These are phyloP conservation scores for Gossypium mustelinum DNA, from an alignment of 345 rosid genomes.

Conservation along the genomic window DNA sequence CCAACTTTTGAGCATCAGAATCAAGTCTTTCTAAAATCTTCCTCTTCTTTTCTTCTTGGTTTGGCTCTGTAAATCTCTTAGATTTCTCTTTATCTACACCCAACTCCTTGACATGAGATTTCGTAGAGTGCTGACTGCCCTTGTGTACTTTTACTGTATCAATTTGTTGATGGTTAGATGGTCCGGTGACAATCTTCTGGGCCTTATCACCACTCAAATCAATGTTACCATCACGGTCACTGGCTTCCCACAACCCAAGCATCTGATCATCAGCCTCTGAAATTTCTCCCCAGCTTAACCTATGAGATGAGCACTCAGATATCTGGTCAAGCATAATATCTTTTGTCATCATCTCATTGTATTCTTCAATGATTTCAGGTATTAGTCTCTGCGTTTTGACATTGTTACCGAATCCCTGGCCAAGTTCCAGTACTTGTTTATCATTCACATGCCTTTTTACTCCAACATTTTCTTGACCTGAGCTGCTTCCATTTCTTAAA, in stretches of 20 bases:
- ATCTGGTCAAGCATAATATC: constrained; percentile 89
- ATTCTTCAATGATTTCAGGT: constrained; percentile 44
- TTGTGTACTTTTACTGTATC: constrained; percentile 33
- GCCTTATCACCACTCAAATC: constrained; percentile 44
- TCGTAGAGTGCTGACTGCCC: constrained; percentile 38
- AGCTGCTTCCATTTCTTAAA: constrained; percentile 34
- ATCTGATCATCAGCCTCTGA: constrained; percentile 47
- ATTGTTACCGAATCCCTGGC: constrained; percentile 18
- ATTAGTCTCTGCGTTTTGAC: constrained; percentile 37
- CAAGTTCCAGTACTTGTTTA: constrained; percentile 27
- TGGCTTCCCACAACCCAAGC: constrained; percentile 60
- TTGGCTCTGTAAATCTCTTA: constrained; percentile 46
- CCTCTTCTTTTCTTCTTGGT: constrained; percentile 51
- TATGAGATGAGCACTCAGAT: constrained; percentile 78
- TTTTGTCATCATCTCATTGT: constrained; percentile 64
- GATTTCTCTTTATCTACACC: constrained; percentile 78
- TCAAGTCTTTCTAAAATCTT: constrained; percentile 85
- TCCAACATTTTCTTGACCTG: constrained; percentile 18
- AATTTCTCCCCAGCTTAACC: constrained; percentile 61
- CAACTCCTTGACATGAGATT: constrained; percentile 60
- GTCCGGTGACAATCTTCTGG: constrained; percentile 22
- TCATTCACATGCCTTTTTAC: constrained; percentile 29
- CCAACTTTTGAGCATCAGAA: constrained; percentile 81
- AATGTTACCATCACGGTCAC: constrained; percentile 37
- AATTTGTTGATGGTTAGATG: constrained; percentile 9